Base-by-base conservation (phyloP, 345 rosid species). In the Eucalyptus caleyi region DNA sequence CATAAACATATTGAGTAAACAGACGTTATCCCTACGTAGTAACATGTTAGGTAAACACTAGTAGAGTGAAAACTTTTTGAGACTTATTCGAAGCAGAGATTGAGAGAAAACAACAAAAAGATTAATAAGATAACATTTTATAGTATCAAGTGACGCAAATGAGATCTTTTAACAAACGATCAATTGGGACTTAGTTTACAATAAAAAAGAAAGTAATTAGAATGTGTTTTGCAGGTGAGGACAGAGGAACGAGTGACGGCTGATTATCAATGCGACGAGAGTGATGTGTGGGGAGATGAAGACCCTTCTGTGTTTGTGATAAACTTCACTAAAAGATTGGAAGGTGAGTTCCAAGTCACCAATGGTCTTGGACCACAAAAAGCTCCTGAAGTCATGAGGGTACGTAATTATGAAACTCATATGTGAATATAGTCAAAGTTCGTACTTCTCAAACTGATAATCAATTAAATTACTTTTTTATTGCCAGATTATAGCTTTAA, bases 261-360 rank as follows among this genome's bases (percentile, higher is more conserved):
- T 16, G 96, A 95, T 90, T 89, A 86, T 51, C 86, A 69, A 59
- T 59, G 86, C 93, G 90, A 44, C 1, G 13, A 49, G 27, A 85
- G 37, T 1, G 87, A 80, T 27, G 90, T 86, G 50, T 94, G 96
- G 97, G 94, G 91, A 82, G 90, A 92, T 49, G 91, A 91, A 11
- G 93, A 95, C 86, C 95, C 96, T 6, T 94, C 96, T 6, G 95
- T 95, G 10, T 95, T 95, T 89, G 90, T 50, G 81, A 89, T 93
- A 69, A 86, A 21, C 16, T 54, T 90, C 67, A 7, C 90, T 5
- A 90, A 90, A n/a, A 50, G 77, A 32, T 2, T 93, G 91, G 89
- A 89, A 65, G 97, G 97, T 32, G 97, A 95, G 89, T 95, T 92
- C 90, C 96, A 94, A 91, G 92, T 95, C 56, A 94, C 96, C 53